Evolutionary conservation across 2,329 filamentous ascomycete species (phyloP).

Genomic region (Thelonectria discophora): DNA sequence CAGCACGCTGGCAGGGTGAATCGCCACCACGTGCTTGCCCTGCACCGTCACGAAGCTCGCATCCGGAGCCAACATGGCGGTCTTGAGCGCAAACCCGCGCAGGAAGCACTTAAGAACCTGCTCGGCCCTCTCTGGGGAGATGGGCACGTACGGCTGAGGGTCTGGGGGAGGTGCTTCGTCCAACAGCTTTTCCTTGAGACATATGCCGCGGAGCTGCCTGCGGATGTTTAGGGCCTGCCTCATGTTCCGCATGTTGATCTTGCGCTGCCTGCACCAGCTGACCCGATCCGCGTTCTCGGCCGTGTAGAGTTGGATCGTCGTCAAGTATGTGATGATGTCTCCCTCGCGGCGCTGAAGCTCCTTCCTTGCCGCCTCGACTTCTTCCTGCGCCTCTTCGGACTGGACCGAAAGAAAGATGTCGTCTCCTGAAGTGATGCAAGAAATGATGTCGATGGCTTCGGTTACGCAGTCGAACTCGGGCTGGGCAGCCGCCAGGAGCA

Average conservation of each 20-base stretch:
- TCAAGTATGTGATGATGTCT: constrained; percentile 71
- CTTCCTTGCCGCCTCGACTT: constrained; percentile 62
- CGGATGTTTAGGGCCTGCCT: constrained; percentile 69
- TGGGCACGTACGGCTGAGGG: constrained; percentile 64
- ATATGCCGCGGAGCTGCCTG: constrained; percentile 67
- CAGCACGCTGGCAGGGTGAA: constrained; percentile 70
- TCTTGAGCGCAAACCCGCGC: constrained; percentile 67
- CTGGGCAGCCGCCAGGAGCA: constrained; percentile 80
- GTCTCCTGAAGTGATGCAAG: constrained; percentile 69
- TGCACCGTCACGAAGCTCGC: constrained; percentile 67
- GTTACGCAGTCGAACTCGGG: constrained; percentile 76
- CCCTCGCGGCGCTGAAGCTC: constrained; percentile 70
- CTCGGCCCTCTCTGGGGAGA: constrained; percentile 63
- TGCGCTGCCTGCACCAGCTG: constrained; percentile 66
- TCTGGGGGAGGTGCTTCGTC: constrained; percentile 57
- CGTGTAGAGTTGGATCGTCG: constrained; percentile 68
- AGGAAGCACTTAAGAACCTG: constrained; percentile 69
- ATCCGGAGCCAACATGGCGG: constrained; percentile 68
- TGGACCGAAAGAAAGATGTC: constrained; percentile 70
- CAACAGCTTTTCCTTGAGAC: constrained; percentile 61
- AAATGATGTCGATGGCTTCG: constrained; percentile 86
- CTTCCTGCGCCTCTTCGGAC: constrained; percentile 64
- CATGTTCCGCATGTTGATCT: constrained; percentile 69
- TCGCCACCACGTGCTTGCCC: constrained; percentile 67
- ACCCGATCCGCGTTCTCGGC: constrained; percentile 64